Evolutionary conservation across 495 filamentous ascomycete genomes (phyloP), one percentile per base, ranked within the genome.

Genomic region (Penicillium egyptiacum): DNA sequence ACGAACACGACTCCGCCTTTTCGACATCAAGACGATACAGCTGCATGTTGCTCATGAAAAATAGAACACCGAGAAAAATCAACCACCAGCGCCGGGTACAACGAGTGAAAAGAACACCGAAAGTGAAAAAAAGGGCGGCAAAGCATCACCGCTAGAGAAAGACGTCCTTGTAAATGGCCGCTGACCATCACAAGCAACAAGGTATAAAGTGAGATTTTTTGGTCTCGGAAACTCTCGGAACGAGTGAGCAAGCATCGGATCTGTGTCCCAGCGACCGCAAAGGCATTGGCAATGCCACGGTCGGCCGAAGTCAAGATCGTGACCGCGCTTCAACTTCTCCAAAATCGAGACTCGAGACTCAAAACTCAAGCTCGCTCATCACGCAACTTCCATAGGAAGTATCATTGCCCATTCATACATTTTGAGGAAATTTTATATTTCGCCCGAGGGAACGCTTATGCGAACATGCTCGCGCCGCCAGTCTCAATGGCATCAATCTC

Each of bases 401-500:
- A 50, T 65, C 59, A 57, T 66, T 55, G 55, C 50, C 65, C 65
- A 48, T 68, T 61, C 66, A 61, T 62, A 49, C 56, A 39, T 52
- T 39, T 33, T 49, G 31, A 19, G 37, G 25, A 45, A 41, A 56
- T 55, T 37, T 64, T 28, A 55, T 55, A 35, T 37, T 47, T 35
- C 37, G 26, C 19, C 22, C 31, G 22, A 47, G 16, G 35, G 17
- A 10, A 14, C 16, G 50, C 66, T 78, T 76, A 82, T 57, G 73
- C 78, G 71, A 73, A 79, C 60, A 88, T 65, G 63, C 84, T 89
- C 14, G 93, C 94, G 53, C 94, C 94, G 26, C 91, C 95, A 28
- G 88, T 88, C 83, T 97, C 92, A 53, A 98, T 81, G 31, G 92
- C 92, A 70, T 98, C 95, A 56, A 98, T 98, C 81, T 98, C 94